Percentiles rank a stretch among this genome's conserved stretches.
These are phyloP conservation scores for Pseudogymnoascus sp. DNA, from an alignment of 2,329 filamentous ascomycete species.

Conservation along the genomic window DNA sequence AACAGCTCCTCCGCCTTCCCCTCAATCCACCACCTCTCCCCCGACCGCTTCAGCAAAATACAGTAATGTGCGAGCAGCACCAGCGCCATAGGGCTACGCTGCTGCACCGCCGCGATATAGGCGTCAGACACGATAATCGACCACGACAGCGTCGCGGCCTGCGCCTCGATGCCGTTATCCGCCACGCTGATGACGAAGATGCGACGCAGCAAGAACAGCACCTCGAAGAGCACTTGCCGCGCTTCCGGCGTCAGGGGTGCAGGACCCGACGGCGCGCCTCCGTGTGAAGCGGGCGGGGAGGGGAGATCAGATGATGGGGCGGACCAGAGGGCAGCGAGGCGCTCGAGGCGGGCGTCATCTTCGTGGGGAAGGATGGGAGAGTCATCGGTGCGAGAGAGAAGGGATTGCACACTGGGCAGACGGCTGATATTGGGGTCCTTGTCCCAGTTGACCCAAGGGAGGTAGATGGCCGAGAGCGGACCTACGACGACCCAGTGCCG, in stretches of 20 bases:
- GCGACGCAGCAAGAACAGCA: conserved; percentile 14
- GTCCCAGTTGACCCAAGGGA: conserved; percentile 5
- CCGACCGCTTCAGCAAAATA: conserved; percentile 32
- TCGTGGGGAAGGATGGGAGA: conserved; percentile 2
- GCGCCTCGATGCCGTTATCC: conserved; percentile 18
- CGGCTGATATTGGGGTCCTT: neutral
- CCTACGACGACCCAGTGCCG: conserved; percentile 9
- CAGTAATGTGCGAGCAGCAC: conserved; percentile 34
- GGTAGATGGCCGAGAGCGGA: conserved; percentile 1
- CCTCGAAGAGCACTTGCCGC: conserved; percentile 15
- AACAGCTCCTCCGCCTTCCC: conserved; percentile 36
- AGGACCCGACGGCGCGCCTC: neutral
- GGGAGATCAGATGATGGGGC: neutral
- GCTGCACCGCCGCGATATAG: conserved; percentile 28
- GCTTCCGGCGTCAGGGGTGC: conserved; percentile 8
- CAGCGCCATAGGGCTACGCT: conserved; percentile 31
- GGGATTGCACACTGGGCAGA: neutral
- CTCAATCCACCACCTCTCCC: conserved; percentile 36
- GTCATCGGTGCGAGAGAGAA: neutral
- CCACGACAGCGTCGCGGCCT: conserved; percentile 30
- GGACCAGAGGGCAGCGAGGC: neutral
- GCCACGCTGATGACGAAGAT: conserved; percentile 18
- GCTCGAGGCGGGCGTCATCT: conserved; percentile 4
- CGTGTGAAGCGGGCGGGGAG: neutral
- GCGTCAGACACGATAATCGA: conserved; percentile 29